phyloP scores from a whole-genome alignment of 306 rosid genomes.

The Mimosa bimucronata region DNA sequence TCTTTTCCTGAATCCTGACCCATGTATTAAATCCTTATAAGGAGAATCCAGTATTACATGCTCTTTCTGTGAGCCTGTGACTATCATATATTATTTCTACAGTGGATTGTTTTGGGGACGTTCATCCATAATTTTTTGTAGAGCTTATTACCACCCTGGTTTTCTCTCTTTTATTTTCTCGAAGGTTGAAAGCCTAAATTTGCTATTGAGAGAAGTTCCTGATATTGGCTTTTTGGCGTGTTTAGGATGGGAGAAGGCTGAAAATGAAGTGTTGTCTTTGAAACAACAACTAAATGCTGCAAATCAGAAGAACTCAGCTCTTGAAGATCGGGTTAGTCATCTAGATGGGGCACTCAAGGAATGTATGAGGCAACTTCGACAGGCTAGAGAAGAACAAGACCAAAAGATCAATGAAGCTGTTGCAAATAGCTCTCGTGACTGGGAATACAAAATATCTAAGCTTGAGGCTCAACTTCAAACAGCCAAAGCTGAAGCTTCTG shows the following conservation, averaged over 20 bases:
- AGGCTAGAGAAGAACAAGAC: constrained; percentile 68
- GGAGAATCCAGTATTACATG: constrained; percentile 23
- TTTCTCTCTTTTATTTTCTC: constrained; percentile 6
- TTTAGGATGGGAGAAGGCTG: constrained; percentile 84
- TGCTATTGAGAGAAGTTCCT: not conserved
- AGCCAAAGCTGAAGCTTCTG: constrained; percentile 50
- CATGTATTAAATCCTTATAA: not conserved
- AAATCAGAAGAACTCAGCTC: constrained; percentile 59
- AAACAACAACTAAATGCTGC: constrained; percentile 61
- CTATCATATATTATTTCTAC: constrained; percentile 21
- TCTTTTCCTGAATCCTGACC: not conserved
- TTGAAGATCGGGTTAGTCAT: constrained; percentile 66
- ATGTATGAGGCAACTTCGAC: constrained; percentile 69
- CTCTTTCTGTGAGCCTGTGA: constrained; percentile 8
- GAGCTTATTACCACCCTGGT: not conserved
- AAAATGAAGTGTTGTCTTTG: constrained; percentile 50
- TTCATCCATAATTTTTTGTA: constrained; percentile 23
- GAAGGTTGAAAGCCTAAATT: not conserved
- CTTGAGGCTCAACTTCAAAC: constrained; percentile 54
- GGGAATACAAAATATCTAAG: constrained; percentile 52
- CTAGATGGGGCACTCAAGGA: constrained; percentile 75
- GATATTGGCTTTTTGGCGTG: constrained; percentile 27
- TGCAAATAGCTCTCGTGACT: constrained; percentile 44
- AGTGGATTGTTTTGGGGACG: not conserved
- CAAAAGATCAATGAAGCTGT: constrained; percentile 46